Conservation (phyloP, 2,329 filamentous ascomycete genomes). For the Plectosphaerella sp. region DNA sequence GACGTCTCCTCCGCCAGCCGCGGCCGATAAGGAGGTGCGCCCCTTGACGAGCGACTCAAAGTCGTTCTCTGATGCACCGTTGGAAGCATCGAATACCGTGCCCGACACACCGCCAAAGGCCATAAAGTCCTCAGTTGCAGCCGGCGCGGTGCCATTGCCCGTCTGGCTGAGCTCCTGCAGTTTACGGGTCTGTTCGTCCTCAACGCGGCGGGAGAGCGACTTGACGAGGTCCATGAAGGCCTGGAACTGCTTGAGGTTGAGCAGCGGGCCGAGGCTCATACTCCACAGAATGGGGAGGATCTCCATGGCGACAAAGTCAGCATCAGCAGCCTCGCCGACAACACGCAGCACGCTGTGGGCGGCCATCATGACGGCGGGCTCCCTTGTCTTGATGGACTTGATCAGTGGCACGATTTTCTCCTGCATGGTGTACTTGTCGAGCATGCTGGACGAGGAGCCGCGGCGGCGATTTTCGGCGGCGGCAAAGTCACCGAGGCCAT, state of each 20-base stretch:
- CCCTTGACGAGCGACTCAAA: constrained; percentile 91
- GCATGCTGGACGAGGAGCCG: constrained; percentile 65
- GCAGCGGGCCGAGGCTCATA: constrained; percentile 84
- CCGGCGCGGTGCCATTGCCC: constrained; percentile 42
- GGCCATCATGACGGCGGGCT: constrained; percentile 96
- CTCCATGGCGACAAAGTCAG: constrained; percentile 89
- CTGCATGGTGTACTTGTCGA: constrained; percentile 98
- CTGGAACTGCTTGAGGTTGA: constrained; percentile 85
- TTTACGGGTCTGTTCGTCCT: constrained; percentile 84
- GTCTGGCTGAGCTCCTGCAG: constrained; percentile 74
- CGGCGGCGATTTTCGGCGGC: constrained; percentile 51
- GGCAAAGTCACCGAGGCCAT: constrained; percentile 72
- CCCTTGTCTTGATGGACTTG: constrained; percentile 93
- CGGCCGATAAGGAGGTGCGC: constrained; percentile 27
- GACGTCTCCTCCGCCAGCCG: constrained; percentile 23
- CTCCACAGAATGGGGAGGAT: constrained; percentile 85
- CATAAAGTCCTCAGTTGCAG: constrained; percentile 62
- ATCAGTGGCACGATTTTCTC: constrained; percentile 92
- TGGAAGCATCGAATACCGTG: constrained; percentile 49
- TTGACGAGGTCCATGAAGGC: constrained; percentile 88
- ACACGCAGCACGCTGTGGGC: constrained; percentile 80
- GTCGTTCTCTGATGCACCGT: constrained; percentile 60
- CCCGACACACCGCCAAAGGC: constrained; percentile 66
- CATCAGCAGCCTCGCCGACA: constrained; percentile 76
- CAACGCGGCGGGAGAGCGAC: constrained; percentile 70